Percentiles rank a stretch among this genome's conserved stretches.
phyloP scores from a whole-genome alignment of 176 grass and related monocot genomes.

The Eleusine indica region DNA sequence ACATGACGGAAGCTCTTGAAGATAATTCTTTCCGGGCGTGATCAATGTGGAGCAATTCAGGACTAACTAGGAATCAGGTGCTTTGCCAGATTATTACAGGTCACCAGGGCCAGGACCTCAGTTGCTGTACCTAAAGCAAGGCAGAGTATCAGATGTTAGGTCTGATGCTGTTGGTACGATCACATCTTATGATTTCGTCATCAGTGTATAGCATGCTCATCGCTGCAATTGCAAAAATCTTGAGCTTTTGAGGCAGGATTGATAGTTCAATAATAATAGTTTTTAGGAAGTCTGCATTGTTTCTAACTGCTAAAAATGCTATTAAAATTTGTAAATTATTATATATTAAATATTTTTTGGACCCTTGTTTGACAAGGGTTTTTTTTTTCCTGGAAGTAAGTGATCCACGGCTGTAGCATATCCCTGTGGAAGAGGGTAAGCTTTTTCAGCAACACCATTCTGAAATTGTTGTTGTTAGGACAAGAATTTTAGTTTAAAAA shows the following conservation, averaged over 20 bases:
- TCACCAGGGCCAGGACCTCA: neutral
- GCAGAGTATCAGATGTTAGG: neutral
- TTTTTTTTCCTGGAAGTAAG: neutral
- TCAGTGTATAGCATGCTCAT: neutral
- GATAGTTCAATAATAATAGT: neutral
- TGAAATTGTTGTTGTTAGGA: neutral
- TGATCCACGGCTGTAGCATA: neutral
- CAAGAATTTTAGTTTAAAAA: too few relatives aligned
- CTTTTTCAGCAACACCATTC: neutral
- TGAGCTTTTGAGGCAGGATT: neutral
- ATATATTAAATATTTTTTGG: conserved; percentile 12
- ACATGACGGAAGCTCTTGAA: conserved; percentile 37
- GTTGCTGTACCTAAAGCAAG: conserved; percentile 13
- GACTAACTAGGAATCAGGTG: neutral
- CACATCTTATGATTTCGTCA: neutral
- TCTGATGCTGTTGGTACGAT: neutral
- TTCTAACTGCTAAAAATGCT: conserved; percentile 17
- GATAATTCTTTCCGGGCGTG: conserved; percentile 20
- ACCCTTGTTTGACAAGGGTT: neutral
- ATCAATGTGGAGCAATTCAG: conserved; percentile 21
- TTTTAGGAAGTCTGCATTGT: neutral
- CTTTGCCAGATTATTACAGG: conserved; percentile 18
- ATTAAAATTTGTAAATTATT: neutral
- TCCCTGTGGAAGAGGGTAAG: neutral
- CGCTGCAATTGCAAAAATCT: neutral